phyloP scores from a whole-genome alignment of 768 basidiomycete species.

The Boletales sp. region DNA sequence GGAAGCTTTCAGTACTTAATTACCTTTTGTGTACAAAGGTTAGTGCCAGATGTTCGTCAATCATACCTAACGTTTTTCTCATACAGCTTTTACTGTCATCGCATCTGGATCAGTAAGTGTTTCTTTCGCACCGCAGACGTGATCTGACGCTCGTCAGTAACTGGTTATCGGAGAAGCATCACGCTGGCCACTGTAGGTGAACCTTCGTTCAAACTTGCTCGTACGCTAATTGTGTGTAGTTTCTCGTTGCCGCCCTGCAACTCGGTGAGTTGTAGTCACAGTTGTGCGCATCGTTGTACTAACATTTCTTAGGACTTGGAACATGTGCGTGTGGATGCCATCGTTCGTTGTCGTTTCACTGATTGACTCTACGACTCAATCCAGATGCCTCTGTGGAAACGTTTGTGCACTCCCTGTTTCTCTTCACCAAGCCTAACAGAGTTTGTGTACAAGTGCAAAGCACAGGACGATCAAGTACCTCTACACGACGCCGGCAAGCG shows the following conservation, averaged over 20 bases:
- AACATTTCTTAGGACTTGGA: constrained; percentile 4
- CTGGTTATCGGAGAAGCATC: neutral
- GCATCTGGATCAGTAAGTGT: constrained; percentile 16
- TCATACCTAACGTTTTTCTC: neutral
- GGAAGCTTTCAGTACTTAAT: constrained; percentile 1
- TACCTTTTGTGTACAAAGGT: too few relatives aligned
- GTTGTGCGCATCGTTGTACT: neutral
- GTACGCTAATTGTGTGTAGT: neutral
- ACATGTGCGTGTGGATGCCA: neutral
- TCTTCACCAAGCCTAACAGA: neutral
- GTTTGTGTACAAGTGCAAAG: neutral
- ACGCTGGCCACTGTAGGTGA: constrained; percentile 1
- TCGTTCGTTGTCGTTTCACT: neutral
- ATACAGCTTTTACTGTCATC: constrained; percentile 14
- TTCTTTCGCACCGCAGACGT: neutral
- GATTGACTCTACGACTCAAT: neutral
- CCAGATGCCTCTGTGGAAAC: neutral
- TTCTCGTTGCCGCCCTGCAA: neutral
- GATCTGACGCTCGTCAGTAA: neutral
- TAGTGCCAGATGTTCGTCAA: neutral
- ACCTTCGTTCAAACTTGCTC: too few relatives aligned
- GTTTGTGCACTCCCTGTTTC: neutral
- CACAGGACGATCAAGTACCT: constrained; percentile 2
- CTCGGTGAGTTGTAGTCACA: neutral
- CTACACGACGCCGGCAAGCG: constrained; percentile 6